A percentile compares a stretch with the other conserved stretches of the same genome.
Evolutionary conservation across 352 stramenopile species (phyloP).

Genomic region (Globisporangium okanoganense): DNA sequence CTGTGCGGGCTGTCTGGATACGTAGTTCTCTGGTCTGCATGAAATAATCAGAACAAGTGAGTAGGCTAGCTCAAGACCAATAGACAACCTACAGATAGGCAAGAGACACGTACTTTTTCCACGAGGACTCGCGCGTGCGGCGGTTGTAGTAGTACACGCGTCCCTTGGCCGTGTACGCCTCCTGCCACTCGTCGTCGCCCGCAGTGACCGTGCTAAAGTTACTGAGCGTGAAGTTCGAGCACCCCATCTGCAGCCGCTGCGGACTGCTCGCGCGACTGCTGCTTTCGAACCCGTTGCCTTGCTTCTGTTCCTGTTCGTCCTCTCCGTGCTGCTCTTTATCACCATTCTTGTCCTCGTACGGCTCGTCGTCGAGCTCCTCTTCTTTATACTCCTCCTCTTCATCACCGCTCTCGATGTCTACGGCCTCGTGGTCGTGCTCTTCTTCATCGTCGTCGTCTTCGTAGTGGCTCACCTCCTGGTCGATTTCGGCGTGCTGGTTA

Average conservation of each 20-base stretch:
- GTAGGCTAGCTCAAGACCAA: background rate
- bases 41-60: background rate
- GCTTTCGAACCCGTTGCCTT: background rate
- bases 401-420: constrained; percentile 6
- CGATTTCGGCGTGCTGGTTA: background rate
- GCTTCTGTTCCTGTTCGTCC: background rate
- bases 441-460: constrained; percentile 9
- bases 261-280: background rate
- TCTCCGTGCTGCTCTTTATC: background rate
- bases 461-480: background rate
- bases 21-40: constrained; percentile 16
- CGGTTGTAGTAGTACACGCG: constrained; percentile 90
- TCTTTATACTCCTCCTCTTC: constrained; percentile 13
- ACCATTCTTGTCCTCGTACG: background rate
- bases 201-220: constrained; percentile 11
- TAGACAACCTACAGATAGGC: background rate
- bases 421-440: background rate
- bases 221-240: constrained; percentile 19
- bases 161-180: constrained; percentile 81
- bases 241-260: background rate
- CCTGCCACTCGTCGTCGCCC: constrained; percentile 61
- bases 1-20: constrained; percentile 2
- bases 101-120: constrained; percentile 54
- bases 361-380: constrained; percentile 12
- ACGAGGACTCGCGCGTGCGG: constrained; percentile 79